Evolutionary conservation across 176 grass and related monocot genomes (phyloP).

Genomic region (Avena insularis): DNA sequence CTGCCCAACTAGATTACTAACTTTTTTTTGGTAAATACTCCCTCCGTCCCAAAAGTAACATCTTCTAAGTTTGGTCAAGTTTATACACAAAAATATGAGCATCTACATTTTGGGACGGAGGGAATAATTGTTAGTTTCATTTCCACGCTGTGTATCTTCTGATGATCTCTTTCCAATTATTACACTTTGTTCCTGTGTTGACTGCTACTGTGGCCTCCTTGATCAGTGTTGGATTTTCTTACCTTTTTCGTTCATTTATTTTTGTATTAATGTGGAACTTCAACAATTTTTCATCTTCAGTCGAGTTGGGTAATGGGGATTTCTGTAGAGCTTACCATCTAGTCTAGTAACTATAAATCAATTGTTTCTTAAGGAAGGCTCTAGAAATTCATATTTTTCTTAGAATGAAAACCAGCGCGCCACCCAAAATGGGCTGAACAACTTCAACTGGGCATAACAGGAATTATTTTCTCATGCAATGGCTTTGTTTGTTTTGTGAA

Average conservation of each 20-base stretch:
- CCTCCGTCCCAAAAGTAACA: no score
- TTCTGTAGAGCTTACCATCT: neutral
- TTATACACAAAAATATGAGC: no score
- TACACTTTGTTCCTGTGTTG: neutral
- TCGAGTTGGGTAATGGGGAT: neutral
- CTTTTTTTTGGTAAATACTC: neutral
- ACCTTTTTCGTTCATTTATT: neutral
- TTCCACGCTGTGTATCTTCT: neutral
- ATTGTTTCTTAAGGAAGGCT: constrained; percentile 19
- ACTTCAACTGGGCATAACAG: neutral
- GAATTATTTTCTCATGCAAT: constrained; percentile 6
- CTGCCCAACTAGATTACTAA: neutral
- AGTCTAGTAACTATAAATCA: neutral
- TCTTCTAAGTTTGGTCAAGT: no score
- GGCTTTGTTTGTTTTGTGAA: neutral
- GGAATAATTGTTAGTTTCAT: neutral
- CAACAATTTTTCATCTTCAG: neutral
- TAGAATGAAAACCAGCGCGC: neutral
- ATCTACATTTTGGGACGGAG: no score
- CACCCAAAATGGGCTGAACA: neutral
- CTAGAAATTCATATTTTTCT: neutral
- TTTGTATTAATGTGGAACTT: neutral
- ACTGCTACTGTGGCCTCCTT: neutral
- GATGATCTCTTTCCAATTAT: neutral
- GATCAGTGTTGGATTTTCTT: neutral